Conservation (phyloP, 805 yeast genomes). For the Barnettozyma pratensis region DNA sequence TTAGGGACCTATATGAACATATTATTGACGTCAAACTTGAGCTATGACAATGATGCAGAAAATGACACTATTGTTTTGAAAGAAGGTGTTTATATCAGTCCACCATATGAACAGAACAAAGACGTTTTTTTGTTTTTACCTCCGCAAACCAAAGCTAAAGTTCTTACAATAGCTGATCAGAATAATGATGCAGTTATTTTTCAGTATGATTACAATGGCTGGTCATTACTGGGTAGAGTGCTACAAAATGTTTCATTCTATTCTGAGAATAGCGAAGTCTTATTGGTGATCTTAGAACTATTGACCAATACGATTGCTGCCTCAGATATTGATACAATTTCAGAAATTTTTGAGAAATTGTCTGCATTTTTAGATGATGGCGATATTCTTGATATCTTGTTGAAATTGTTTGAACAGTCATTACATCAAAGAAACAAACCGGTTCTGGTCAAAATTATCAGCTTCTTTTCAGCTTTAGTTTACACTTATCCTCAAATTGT, state of each 20-base stretch:
- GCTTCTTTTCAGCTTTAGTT: conserved; percentile 44
- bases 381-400: conserved; percentile 57
- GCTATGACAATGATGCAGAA: conserved; percentile 41
- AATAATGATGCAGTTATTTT: conserved; percentile 51
- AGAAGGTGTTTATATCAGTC: conserved; percentile 43
- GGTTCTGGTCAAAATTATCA: conserved; percentile 40
- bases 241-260: conserved; percentile 49
- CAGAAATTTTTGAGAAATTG: conserved; percentile 29
- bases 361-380: conserved; percentile 46
- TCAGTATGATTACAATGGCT: conserved; percentile 72
- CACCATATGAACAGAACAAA: conserved; percentile 49
- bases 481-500: conserved; percentile 56
- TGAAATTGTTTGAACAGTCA: conserved; percentile 64
- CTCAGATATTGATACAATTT: conserved; percentile 35
- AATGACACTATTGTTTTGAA: conserved; percentile 49
- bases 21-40: conserved; percentile 33
- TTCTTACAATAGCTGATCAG: conserved; percentile 47
- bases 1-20: conserved; percentile 59
- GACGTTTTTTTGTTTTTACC: conserved; percentile 41
- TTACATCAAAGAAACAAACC: conserved; percentile 48
- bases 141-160: conserved; percentile 63
- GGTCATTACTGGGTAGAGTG: conserved; percentile 79
- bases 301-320: conserved; percentile 42
- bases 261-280: conserved; percentile 34
- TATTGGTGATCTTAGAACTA: conserved; percentile 46